Percentiles rank a stretch among this genome's conserved stretches.
These are phyloP conservation scores for Puccinia novopanici DNA, from an alignment of 1,284 basidiomycete species.

Conservation along the genomic window DNA sequence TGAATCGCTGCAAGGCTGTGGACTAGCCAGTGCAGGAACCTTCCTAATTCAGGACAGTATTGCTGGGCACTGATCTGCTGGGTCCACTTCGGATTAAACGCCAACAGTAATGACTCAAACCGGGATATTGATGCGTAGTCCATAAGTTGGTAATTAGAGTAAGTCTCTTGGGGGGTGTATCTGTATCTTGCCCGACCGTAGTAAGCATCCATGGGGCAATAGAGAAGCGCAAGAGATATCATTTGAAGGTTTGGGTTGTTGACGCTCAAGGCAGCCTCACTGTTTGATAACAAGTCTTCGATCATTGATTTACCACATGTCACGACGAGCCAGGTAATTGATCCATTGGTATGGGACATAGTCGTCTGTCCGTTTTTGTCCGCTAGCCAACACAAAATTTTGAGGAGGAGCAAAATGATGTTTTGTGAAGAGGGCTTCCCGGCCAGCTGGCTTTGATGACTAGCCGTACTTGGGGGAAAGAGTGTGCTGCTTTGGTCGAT, in stretches of 20 bases:
- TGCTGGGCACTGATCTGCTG: conserved; percentile 16
- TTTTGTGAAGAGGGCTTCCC: conserved; percentile 10
- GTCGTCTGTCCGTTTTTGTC: conserved; percentile 18
- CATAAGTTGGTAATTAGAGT: conserved; percentile 39
- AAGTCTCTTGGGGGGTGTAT: conserved; percentile 2
- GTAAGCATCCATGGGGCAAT: conserved; percentile 38
- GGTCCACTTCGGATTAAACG: conserved; percentile 29
- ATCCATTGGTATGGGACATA: conserved; percentile 22
- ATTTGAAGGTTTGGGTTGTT: conserved; percentile 18
- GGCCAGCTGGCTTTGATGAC: not conserved
- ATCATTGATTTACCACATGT: conserved; percentile 42
- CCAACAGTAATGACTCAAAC: conserved; percentile 28
- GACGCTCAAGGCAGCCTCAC: conserved; percentile 27
- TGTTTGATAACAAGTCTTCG: conserved; percentile 31
- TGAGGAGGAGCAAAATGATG: conserved; percentile 32
- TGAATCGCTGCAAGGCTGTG: conserved; percentile 21
- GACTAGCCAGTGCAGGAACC: conserved; percentile 36
- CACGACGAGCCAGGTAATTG: conserved; percentile 20
- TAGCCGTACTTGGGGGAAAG: conserved; percentile 2
- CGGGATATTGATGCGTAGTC: conserved; percentile 15
- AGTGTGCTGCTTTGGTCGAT: conserved; percentile 29
- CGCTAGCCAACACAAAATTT: conserved; percentile 32
- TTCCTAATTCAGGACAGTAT: conserved; percentile 17
- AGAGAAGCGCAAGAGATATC: conserved; percentile 35
- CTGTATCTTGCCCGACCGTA: conserved; percentile 13